phyloP scores from a whole-genome alignment of 805 yeast genomes.

The Metschnikowia lochheadii region DNA sequence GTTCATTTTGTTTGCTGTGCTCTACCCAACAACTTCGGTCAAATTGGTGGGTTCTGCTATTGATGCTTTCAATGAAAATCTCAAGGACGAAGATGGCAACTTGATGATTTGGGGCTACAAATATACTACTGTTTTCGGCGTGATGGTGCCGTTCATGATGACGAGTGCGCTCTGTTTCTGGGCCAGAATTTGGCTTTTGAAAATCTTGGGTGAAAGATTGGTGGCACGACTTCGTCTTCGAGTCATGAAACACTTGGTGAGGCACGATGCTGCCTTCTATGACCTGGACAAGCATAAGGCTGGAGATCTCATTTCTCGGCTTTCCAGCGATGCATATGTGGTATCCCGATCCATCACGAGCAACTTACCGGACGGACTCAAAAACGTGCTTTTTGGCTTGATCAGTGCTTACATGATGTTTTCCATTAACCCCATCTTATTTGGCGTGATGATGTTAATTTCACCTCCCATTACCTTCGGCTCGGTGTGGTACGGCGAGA shows the following conservation, averaged over 20 bases:
- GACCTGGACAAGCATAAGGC: conserved; percentile 44
- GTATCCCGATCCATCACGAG: conserved; percentile 42
- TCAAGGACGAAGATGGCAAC: conserved; percentile 36
- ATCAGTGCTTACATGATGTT: conserved; percentile 44
- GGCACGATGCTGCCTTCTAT: conserved; percentile 41
- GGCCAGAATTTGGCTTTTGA: conserved; percentile 43
- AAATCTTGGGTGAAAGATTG: conserved; percentile 39
- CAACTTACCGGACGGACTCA: conserved; percentile 43
- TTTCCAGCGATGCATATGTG: conserved; percentile 45
- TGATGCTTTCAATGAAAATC: conserved; percentile 37
- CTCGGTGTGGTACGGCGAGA: conserved; percentile 44
- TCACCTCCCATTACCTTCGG: conserved; percentile 46
- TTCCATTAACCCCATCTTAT: conserved; percentile 37
- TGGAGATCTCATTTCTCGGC: conserved; percentile 42
- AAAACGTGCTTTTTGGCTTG: conserved; percentile 39
- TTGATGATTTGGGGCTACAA: conserved; percentile 43
- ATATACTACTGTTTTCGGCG: conserved; percentile 36
- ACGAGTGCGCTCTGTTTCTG: conserved; percentile 43
- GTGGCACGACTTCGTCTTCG: conserved; percentile 41
- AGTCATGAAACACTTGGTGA: conserved; percentile 39
- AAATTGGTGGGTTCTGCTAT: conserved; percentile 41
- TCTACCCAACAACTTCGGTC: conserved; percentile 42
- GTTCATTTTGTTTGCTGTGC: conserved; percentile 40
- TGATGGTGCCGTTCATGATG: conserved; percentile 43
- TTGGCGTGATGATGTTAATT: conserved; percentile 41